Base-by-base conservation (phyloP, 768 basidiomycete species). In the Rhizopogon vulgaris region DNA sequence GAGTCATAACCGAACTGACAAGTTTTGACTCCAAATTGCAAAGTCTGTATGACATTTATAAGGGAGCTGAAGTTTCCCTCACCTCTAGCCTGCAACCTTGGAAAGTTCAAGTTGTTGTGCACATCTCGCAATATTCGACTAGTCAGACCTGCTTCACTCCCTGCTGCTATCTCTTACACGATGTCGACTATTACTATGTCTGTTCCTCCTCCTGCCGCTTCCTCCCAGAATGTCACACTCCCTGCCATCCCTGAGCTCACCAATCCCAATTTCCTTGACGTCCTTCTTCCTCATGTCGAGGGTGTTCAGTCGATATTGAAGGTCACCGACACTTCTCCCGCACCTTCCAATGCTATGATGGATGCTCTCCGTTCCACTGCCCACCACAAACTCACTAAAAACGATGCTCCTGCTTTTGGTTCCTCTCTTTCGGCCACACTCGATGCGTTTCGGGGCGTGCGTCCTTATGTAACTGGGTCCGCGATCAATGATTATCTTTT, bases 201-300 rank as follows among this genome's bases (percentile, higher is more conserved):
- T 24, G 48, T 54, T 22, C 53, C 49, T 32, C 47, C 51, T 25
- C 49, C 62, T 14, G 48, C 59, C 25, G 58, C 63, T 17, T 62
- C 69, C 18, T 58, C 72, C 40, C 82, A 82, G 56, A 70, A 65
- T 40, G 69, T 83, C 47, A 71, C 75, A 6, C 68, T 85, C 11
- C 85, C 84, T 1, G 51, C 65, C 36, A 75, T 87, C 41, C 77
- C 76, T 1, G 83, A 85, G 58, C 77, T 87, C 28, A 78, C 73
- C 52, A 65, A 81, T 49, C 66, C 76, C 30, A 72, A 77, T 57
- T 84, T 79, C 56, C 75, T 85, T 48, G 75, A 85, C 61, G 58
- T 71, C 38, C 74, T 86, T 18, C 55, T 85, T n/a, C 82, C 83
- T 28, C 43, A 54, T 2, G 32, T 48, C 4, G 36, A 24, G 38